Evolutionary conservation across 495 filamentous ascomycete genomes (phyloP).

Genomic region (Lophiostoma macrostomum): DNA sequence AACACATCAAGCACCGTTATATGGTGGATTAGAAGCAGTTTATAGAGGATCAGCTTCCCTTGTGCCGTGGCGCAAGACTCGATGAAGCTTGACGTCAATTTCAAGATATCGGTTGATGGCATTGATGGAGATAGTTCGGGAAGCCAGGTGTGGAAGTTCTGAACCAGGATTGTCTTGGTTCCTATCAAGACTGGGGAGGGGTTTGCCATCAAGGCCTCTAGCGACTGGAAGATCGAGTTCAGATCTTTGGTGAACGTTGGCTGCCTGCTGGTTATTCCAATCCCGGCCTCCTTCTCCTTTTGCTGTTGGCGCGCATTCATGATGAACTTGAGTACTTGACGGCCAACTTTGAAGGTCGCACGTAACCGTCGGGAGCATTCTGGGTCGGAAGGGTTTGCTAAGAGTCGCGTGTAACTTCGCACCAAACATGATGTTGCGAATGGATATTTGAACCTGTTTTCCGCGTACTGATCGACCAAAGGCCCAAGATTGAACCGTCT

Average conservation of each 20-base stretch:
- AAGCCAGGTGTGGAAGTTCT: constrained; percentile 95
- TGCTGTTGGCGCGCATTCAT: constrained; percentile 84
- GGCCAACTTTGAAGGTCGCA: constrained; percentile 91
- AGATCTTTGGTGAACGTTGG: constrained; percentile 81
- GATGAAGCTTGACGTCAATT: constrained; percentile 90
- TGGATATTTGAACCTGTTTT: constrained; percentile 85
- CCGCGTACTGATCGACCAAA: constrained; percentile 87
- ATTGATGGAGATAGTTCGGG: constrained; percentile 79
- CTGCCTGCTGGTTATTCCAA: constrained; percentile 76
- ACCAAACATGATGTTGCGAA: constrained; percentile 92
- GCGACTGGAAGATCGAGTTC: constrained; percentile 79
- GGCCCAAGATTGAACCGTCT: constrained; percentile 87
- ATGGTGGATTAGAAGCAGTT: constrained; percentile 87
- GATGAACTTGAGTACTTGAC: constrained; percentile 92
- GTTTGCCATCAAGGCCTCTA: constrained; percentile 86
- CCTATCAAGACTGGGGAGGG: constrained; percentile 80
- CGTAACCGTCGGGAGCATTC: constrained; percentile 79
- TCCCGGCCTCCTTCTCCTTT: constrained; percentile 80
- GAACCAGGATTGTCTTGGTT: constrained; percentile 90
- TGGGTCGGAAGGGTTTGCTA: constrained; percentile 73
- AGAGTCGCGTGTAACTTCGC: constrained; percentile 75
- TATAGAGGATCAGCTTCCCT: constrained; percentile 92
- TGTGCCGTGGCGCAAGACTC: constrained; percentile 84
- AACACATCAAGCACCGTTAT: constrained; percentile 79
- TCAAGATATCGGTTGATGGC: constrained; percentile 76